Conservation (phyloP, 495 filamentous ascomycete genomes). For the Penicillium angulare region DNA sequence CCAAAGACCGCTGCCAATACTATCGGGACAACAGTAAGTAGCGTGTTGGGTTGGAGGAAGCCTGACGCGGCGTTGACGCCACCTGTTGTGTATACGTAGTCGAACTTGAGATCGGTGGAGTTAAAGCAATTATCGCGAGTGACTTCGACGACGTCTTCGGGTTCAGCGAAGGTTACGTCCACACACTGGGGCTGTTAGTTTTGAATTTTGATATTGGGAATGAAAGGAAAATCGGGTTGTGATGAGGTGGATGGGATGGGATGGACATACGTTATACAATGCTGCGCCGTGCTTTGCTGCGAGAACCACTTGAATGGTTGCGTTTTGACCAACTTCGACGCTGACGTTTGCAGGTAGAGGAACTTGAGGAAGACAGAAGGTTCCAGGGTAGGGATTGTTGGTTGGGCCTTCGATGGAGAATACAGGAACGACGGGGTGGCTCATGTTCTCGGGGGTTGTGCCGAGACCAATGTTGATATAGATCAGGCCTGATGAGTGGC, state of each 20-base stretch:
- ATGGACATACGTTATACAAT: constrained; percentile 77
- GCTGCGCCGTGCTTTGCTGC: constrained; percentile 84
- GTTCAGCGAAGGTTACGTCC: constrained; percentile 80
- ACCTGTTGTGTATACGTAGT: constrained; percentile 68
- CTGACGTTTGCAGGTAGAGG: constrained; percentile 73
- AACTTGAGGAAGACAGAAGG: constrained; percentile 86
- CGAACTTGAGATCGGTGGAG: constrained; percentile 68
- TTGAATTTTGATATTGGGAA: too few species aligned
- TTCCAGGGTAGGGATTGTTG: constrained; percentile 79
- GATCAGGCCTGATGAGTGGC: constrained; percentile 79
- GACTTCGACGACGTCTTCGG: constrained; percentile 60
- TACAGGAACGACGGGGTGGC: constrained; percentile 73
- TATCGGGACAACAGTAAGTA: constrained; percentile 22
- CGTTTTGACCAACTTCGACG: constrained; percentile 79
- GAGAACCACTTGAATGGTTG: constrained; percentile 93
- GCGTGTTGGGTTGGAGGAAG: constrained; percentile 15
- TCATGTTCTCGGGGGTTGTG: constrained; percentile 82
- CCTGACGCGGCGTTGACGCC: constrained; percentile 45
- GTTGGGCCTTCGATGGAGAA: constrained; percentile 85
- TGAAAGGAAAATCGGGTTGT: not conserved
- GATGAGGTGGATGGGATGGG: not conserved
- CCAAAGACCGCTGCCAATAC: constrained; percentile 23
- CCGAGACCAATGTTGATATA: constrained; percentile 95
- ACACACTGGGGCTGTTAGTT: constrained; percentile 66
- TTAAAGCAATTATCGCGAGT: constrained; percentile 84